Conservation (phyloP, 352 stramenopile genomes). For the Ophiocytium majus region DNA sequence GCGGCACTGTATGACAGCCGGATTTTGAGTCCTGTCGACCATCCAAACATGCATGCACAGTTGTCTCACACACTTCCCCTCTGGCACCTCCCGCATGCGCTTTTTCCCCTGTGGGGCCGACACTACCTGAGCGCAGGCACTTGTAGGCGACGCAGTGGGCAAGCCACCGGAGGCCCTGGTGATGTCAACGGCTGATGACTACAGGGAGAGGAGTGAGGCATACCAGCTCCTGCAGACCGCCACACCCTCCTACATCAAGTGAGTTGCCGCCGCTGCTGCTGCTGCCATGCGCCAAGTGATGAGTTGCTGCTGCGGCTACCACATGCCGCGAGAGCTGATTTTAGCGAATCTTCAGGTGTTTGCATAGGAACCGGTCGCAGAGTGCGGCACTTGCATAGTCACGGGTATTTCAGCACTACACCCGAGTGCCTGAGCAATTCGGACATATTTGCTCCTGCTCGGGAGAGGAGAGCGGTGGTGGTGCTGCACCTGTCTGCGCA, state of each 20-base stretch:
- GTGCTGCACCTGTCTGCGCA: too few relatives aligned
- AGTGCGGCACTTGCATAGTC: too few relatives aligned
- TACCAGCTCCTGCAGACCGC: constrained; percentile 79
- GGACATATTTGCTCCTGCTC: too few relatives aligned
- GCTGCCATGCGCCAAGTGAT: too few relatives aligned
- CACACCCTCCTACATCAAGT: constrained; percentile 75
- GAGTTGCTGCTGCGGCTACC: too few relatives aligned
- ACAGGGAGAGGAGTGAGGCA: constrained; percentile 80
- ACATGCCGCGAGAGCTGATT: too few relatives aligned
- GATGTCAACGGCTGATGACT: constrained; percentile 74
- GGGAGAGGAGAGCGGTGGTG: too few relatives aligned
- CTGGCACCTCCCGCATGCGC: background rate
- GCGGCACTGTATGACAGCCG: background rate
- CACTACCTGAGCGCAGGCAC: background rate
- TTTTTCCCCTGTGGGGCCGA: background rate
- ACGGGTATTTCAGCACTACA: too few relatives aligned
- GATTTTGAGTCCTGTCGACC: background rate
- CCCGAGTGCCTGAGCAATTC: too few relatives aligned
- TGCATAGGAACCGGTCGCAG: too few relatives aligned
- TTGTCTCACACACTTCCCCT: background rate
- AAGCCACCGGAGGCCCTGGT: constrained; percentile 69
- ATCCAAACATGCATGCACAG: background rate
- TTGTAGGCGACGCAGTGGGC: background rate
- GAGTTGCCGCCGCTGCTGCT: too few relatives aligned
- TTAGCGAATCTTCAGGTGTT: too few relatives aligned